These are phyloP conservation scores for Aaosphaeria arxii DNA, from an alignment of 2,329 filamentous ascomycete species.

Conservation along the genomic window DNA sequence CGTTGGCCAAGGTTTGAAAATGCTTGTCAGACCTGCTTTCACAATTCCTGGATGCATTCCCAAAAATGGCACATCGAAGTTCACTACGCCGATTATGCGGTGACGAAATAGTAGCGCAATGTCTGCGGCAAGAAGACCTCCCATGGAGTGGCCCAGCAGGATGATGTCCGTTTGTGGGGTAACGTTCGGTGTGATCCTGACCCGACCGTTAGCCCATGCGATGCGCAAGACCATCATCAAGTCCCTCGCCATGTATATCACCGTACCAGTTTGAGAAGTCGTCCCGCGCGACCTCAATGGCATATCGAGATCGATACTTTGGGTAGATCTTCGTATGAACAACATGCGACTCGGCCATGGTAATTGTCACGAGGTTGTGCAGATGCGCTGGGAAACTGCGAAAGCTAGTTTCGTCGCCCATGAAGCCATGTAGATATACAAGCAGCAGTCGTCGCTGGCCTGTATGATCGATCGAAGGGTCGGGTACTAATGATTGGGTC, in stretches of 20 bases:
- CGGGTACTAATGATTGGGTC: conserved; percentile 44
- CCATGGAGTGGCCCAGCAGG: conserved; percentile 86
- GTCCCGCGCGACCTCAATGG: conserved; percentile 70
- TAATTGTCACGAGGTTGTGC: conserved; percentile 67
- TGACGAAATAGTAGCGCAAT: conserved; percentile 73
- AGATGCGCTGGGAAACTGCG: conserved; percentile 84
- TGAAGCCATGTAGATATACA: conserved; percentile 86
- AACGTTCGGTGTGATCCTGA: conserved; percentile 72
- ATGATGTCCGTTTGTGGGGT: conserved; percentile 72
- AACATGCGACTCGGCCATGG: conserved; percentile 69
- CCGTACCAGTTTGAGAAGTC: conserved; percentile 75
- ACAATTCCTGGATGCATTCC: conserved; percentile 88
- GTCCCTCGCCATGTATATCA: no score
- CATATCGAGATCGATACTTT: conserved; percentile 71
- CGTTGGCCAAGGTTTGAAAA: conserved; percentile 57
- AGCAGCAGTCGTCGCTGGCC: conserved; percentile 63
- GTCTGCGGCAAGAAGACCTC: conserved; percentile 78
- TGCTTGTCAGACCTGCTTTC: conserved; percentile 73
- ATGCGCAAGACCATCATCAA: neutral
- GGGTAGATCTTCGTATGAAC: conserved; percentile 87
- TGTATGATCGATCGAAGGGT: conserved; percentile 22
- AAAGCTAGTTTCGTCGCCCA: conserved; percentile 85
- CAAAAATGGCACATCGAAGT: conserved; percentile 81
- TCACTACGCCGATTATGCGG: conserved; percentile 74
- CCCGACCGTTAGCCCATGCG: conserved; percentile 5